phyloP scores from a whole-genome alignment of 495 filamentous ascomycete species.

The Chlorociboria aeruginascens region DNA sequence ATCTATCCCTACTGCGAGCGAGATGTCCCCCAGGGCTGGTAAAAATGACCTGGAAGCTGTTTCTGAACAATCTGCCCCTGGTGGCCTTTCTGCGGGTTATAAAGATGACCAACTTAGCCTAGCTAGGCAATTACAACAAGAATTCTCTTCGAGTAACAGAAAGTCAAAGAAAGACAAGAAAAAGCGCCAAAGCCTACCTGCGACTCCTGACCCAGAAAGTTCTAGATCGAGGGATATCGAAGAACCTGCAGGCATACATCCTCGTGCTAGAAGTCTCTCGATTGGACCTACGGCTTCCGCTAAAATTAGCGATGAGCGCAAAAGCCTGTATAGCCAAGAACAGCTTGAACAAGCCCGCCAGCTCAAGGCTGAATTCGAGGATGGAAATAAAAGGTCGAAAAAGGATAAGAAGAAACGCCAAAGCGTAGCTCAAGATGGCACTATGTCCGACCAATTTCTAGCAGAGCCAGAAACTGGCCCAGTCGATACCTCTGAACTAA shows the following conservation, averaged over 20 bases:
- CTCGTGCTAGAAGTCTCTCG: conserved; percentile 16
- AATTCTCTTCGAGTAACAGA: conserved; percentile 23
- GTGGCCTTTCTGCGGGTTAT: conserved; percentile 14
- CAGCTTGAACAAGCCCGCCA: conserved; percentile 20
- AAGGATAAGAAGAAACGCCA: conserved; percentile 28
- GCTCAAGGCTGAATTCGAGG: conserved; percentile 21
- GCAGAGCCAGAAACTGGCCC: background rate
- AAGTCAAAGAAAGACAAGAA: conserved; percentile 33
- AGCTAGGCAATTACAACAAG: conserved; percentile 20
- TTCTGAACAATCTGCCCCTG: conserved; percentile 1
- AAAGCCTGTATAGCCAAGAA: conserved; percentile 13
- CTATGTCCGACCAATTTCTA: background rate
- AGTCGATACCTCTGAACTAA: background rate
- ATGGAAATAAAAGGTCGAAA: conserved; percentile 26
- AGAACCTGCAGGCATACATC: conserved; percentile 7
- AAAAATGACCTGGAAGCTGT: background rate
- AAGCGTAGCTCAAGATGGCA: conserved; percentile 11
- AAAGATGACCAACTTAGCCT: conserved; percentile 13
- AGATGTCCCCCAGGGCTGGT: too few species aligned
- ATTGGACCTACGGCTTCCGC: conserved; percentile 6
- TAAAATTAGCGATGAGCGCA: conserved; percentile 1
- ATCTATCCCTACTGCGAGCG: too few species aligned
- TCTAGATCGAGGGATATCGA: conserved; percentile 21
- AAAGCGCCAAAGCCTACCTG: conserved; percentile 15
- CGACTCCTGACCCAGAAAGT: conserved; percentile 20